Percentiles rank a stretch among this genome's conserved stretches.
Conservation (phyloP, 2,329 filamentous ascomycete genomes). For the Cyphellophora attinorum region DNA sequence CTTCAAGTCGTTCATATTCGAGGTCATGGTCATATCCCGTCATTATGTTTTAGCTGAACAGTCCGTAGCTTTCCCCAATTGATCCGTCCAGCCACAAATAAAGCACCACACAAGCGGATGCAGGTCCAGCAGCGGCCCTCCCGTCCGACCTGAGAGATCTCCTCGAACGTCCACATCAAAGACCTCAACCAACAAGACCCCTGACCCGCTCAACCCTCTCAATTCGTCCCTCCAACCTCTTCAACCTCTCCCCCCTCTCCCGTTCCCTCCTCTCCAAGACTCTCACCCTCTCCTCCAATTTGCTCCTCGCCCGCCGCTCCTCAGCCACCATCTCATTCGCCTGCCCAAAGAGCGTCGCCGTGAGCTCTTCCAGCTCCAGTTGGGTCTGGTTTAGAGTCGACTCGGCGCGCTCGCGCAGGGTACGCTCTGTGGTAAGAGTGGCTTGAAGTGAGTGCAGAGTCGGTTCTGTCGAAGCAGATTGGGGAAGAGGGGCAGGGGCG, state of each 20-base stretch:
- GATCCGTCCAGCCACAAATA: too few species aligned
- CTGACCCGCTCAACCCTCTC: conserved; percentile 47
- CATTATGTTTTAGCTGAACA: too few species aligned
- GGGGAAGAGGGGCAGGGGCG: conserved; percentile 8
- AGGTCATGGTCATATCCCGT: too few species aligned
- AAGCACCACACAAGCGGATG: too few species aligned
- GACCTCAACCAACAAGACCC: conserved; percentile 40
- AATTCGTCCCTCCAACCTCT: conserved; percentile 47
- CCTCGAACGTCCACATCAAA: too few species aligned
- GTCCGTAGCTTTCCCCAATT: too few species aligned
- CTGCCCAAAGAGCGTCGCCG: conserved; percentile 50
- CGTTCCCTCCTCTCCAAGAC: conserved; percentile 35
- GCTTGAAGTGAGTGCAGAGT: conserved; percentile 39
- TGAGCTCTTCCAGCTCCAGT: conserved; percentile 53
- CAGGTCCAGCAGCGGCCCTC: too few species aligned
- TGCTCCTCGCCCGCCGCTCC: conserved; percentile 50
- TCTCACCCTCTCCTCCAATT: conserved; percentile 37
- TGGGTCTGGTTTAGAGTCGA: conserved; percentile 44
- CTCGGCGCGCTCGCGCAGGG: conserved; percentile 48
- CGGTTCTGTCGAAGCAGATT: conserved; percentile 7
- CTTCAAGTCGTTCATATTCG: too few species aligned
- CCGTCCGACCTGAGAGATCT: too few species aligned
- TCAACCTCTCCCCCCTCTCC: conserved; percentile 43
- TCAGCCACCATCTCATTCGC: conserved; percentile 59
- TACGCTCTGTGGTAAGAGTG: conserved; percentile 45